These are phyloP conservation scores for Coniosporium apollinis DNA, from an alignment of 495 filamentous ascomycete species.

Conservation along the genomic window DNA sequence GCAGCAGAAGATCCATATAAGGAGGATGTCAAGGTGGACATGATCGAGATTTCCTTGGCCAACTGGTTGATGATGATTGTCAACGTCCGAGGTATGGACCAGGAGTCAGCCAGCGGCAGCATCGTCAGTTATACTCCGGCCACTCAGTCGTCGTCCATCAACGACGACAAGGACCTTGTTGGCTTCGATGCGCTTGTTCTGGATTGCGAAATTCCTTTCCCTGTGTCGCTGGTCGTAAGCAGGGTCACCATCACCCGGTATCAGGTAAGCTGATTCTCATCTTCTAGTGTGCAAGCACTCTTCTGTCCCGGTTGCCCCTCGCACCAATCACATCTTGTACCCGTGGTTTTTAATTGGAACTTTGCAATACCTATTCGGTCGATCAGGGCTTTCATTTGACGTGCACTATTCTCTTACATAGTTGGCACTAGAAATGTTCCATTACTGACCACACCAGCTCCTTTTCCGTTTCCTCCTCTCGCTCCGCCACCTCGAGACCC, in stretches of 20 bases:
- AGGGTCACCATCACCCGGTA: slow-evolving; percentile 91
- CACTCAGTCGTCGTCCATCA: slow-evolving; percentile 31
- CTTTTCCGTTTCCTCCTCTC: slow-evolving; percentile 86
- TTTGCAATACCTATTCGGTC: too few relatives aligned
- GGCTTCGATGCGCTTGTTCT: slow-evolving; percentile 86
- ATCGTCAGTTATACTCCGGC: slow-evolving; percentile 37
- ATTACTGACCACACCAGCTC: too few relatives aligned
- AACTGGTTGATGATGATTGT: slow-evolving; percentile 92
- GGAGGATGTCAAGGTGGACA: slow-evolving; percentile 89
- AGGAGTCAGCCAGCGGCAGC: slow-evolving; percentile 42
- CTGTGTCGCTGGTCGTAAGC: slow-evolving; percentile 89
- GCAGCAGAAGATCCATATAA: slow-evolving; percentile 92
- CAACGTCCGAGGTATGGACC: slow-evolving; percentile 83
- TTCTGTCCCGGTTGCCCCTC: too few relatives aligned
- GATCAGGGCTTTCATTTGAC: too few relatives aligned
- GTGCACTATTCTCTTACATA: too few relatives aligned
- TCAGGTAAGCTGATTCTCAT: too few relatives aligned
- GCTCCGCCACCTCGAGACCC: slow-evolving; percentile 71
- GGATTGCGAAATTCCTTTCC: slow-evolving; percentile 89
- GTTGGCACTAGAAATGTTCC: too few relatives aligned
- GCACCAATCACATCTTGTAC: too few relatives aligned
- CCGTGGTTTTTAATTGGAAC: too few relatives aligned
- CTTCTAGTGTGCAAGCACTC: too few relatives aligned
- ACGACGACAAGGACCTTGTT: slow-evolving; percentile 64
- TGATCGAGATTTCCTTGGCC: slow-evolving; percentile 86